These are phyloP conservation scores for Zhuliangozyma blackwelliae DNA, from an alignment of 1,139 yeast genomes.

Conservation along the genomic window DNA sequence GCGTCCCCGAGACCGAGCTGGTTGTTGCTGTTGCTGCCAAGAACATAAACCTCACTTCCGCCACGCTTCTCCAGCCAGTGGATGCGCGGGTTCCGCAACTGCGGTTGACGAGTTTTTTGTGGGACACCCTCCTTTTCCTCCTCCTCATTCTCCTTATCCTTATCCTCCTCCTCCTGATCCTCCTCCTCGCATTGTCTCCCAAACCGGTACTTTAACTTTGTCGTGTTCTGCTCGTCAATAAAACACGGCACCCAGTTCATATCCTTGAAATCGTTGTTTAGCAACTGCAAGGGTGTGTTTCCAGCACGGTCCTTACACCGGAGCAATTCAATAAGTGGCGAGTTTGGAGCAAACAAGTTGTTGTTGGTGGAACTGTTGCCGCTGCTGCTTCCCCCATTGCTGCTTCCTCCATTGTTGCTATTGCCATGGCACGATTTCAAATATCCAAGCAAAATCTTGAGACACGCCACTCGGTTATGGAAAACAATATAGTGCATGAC, in stretches of 20 bases:
- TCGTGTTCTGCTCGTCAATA: constrained; percentile 30
- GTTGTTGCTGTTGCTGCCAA: constrained; percentile 64
- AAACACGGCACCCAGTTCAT: constrained; percentile 43
- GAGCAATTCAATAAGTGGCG: constrained; percentile 34
- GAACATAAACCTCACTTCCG: constrained; percentile 57
- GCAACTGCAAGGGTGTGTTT: constrained; percentile 57
- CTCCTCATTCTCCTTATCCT: constrained; percentile 5
- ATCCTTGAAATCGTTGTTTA: constrained; percentile 40
- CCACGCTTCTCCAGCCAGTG: constrained; percentile 43
- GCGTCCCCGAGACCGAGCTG: constrained; percentile 69
- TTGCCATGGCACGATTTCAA: constrained; percentile 10
- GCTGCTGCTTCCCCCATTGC: constrained; percentile 2
- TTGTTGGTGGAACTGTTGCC: constrained; percentile 6
- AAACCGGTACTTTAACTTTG: constrained; percentile 22
- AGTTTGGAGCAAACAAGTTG: constrained; percentile 17
- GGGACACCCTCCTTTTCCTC: too few relatives aligned
- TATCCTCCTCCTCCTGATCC: constrained; percentile 2
- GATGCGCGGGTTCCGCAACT: constrained; percentile 11
- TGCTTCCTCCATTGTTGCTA: constrained; percentile 10
- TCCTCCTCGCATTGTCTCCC: constrained; percentile 6
- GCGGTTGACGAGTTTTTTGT: constrained; percentile 2
- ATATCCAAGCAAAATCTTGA: constrained; percentile 44
- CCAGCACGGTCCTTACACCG: constrained; percentile 66
- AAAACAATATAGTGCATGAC: constrained; percentile 68
- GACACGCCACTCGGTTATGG: constrained; percentile 55